Percentiles rank a stretch among this genome's conserved stretches.
Conservation (phyloP, 1,284 basidiomycete genomes). For the Boletellus deceptivus region DNA sequence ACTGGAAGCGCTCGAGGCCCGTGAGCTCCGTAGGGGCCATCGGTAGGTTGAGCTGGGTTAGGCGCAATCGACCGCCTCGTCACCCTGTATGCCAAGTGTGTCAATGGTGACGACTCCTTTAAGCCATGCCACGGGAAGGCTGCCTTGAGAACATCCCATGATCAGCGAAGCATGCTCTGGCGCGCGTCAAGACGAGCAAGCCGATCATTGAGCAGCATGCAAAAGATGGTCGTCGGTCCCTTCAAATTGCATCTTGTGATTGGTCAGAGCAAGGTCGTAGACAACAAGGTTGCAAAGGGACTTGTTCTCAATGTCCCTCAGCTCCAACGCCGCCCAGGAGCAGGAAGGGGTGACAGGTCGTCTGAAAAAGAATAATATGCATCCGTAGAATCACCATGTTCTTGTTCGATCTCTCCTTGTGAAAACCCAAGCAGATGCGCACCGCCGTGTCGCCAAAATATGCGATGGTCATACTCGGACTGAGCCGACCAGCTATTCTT, state of each 20-base stretch:
- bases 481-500: too few relatives aligned
- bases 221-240: conserved; percentile 4
- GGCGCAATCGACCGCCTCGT: too few relatives aligned
- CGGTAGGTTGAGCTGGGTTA: too few relatives aligned
- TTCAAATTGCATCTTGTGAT: conserved; percentile 4
- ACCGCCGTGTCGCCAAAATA: conserved; percentile 4
- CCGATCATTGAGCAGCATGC: not conserved
- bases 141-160: not conserved
- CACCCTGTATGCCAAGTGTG: too few relatives aligned
- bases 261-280: conserved; percentile 1
- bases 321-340: not conserved
- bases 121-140: conserved; percentile 10
- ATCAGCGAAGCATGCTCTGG: conserved; percentile 5
- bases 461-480: not conserved
- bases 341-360: not conserved
- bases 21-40: too few relatives aligned
- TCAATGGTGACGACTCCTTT: too few relatives aligned
- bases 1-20: too few relatives aligned
- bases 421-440: not conserved
- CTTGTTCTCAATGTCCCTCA: conserved; percentile 6
- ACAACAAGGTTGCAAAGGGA: conserved; percentile 1
- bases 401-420: not conserved
- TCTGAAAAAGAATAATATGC: not conserved
- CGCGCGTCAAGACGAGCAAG: not conserved
- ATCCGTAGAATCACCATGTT: not conserved